Percentiles rank a stretch among this genome's conserved stretches.
phyloP scores from a whole-genome alignment of 352 stramenopile genomes.

The Globisporangium heterothallicum region DNA sequence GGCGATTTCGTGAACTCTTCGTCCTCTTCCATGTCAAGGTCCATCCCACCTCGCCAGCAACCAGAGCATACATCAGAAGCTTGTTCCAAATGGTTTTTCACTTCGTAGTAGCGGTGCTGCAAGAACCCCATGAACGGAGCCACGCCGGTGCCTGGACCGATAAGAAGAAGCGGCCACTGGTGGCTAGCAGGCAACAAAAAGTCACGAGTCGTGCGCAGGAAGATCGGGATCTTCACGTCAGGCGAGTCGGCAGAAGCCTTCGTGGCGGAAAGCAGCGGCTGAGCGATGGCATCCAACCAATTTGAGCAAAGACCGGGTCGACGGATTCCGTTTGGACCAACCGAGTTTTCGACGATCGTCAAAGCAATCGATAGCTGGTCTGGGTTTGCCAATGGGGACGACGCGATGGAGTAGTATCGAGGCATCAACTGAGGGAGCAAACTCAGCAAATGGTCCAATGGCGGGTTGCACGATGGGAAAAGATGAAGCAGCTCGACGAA shows the following conservation, averaged over 20 bases:
- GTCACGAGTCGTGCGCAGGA: constrained; percentile 85
- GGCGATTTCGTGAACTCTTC: constrained; percentile 26
- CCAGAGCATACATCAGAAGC: constrained; percentile 46
- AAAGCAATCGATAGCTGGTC: constrained; percentile 83
- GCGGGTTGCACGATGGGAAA: constrained; percentile 89
- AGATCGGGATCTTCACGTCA: constrained; percentile 69
- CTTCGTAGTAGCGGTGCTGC: constrained; percentile 70
- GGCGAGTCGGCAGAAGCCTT: background rate
- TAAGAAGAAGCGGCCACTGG: constrained; percentile 89
- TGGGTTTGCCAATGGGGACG: constrained; percentile 81
- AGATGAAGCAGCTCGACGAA: constrained; percentile 89
- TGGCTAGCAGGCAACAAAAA: constrained; percentile 86
- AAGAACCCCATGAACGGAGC: constrained; percentile 96
- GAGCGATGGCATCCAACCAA: constrained; percentile 48
- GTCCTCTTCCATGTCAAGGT: constrained; percentile 37
- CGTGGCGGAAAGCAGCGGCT: constrained; percentile 26
- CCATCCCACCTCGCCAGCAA: constrained; percentile 71
- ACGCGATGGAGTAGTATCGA: constrained; percentile 95
- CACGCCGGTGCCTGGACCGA: constrained; percentile 95
- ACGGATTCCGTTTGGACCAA: constrained; percentile 30
- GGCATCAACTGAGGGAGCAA: constrained; percentile 87
- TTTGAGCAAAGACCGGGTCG: constrained; percentile 58
- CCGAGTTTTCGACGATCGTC: constrained; percentile 87
- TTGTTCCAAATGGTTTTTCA: constrained; percentile 14
- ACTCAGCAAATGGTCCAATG: constrained; percentile 84